A percentile compares a stretch with the other conserved stretches of the same genome.
These are phyloP conservation scores for Petunia hybrid DNA, from an alignment of 305 asterid genomes.

Conservation along the genomic window DNA sequence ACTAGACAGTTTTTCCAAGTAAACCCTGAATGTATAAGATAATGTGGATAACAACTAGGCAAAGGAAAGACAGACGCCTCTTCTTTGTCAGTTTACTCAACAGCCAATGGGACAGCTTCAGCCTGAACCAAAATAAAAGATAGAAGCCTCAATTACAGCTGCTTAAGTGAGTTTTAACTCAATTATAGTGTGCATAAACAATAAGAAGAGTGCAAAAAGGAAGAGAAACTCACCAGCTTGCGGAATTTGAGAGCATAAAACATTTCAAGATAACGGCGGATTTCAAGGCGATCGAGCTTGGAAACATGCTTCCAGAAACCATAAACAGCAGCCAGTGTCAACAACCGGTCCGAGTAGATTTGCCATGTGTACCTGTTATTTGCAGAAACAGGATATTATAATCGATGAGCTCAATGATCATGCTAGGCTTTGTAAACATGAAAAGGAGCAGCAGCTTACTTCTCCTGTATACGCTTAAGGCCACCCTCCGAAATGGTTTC, in stretches of 20 bases:
- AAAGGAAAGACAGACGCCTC: constrained; percentile 30
- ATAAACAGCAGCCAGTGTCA: constrained; percentile 56
- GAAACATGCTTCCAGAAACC: constrained; percentile 63
- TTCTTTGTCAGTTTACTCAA: constrained; percentile 40
- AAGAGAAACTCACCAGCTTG: constrained; percentile 47
- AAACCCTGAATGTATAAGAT: not conserved
- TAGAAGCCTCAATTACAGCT: not conserved
- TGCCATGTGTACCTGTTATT: constrained; percentile 45
- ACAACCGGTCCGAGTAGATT: constrained; percentile 50
- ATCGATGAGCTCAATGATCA: not conserved
- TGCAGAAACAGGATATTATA: not conserved
- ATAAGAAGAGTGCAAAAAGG: not conserved
- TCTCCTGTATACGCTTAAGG: constrained; percentile 73
- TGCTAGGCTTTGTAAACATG: not conserved
- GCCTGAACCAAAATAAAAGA: constrained; percentile 42
- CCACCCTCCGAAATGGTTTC: constrained; percentile 68
- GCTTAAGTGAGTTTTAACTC: not conserved
- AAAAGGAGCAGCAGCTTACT: constrained; percentile 44
- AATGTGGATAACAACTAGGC: constrained; percentile 19
- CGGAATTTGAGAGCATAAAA: constrained; percentile 59
- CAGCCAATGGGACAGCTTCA: constrained; percentile 54
- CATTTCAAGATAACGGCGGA: constrained; percentile 62
- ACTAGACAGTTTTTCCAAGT: constrained; percentile 3
- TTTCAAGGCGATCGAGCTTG: constrained; percentile 59
- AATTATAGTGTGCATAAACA: not conserved